Conservation (phyloP, 1,284 basidiomycete genomes). For the Ceratobasidium sp. region DNA sequence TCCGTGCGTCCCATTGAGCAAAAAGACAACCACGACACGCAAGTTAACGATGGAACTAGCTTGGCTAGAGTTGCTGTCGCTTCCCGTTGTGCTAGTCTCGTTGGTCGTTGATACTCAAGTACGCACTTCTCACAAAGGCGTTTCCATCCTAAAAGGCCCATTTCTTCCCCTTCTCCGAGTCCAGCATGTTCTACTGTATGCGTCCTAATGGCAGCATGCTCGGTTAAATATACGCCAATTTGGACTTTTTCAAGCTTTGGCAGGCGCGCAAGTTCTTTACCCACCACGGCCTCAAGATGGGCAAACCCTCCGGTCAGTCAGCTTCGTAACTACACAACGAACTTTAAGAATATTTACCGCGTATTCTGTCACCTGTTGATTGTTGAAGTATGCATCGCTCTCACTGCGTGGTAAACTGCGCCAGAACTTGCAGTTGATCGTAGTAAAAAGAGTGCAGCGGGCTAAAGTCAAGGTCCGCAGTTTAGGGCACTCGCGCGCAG, state of each 20-base stretch:
- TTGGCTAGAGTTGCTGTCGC: background rate
- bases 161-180: too few relatives aligned
- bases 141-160: background rate
- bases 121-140: slow-evolving; percentile 9
- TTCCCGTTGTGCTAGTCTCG: background rate
- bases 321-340: background rate
- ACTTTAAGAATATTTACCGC: slow-evolving; percentile 4
- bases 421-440: slow-evolving; percentile 10
- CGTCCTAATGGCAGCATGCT: slow-evolving; percentile 14
- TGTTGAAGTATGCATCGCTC: slow-evolving; percentile 33
- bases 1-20: slow-evolving; percentile 14
- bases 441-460: slow-evolving; percentile 26
- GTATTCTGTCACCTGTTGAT: slow-evolving; percentile 12
- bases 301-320: background rate
- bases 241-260: background rate
- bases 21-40: slow-evolving; percentile 24
- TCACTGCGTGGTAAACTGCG: slow-evolving; percentile 10
- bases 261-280: slow-evolving; percentile 7
- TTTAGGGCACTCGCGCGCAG: slow-evolving; percentile 3
- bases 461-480: slow-evolving; percentile 19
- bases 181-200: too few relatives aligned
- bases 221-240: slow-evolving; percentile 33
- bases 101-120: background rate
- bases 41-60: background rate
- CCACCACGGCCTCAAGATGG: background rate